phyloP scores from a whole-genome alignment of 129 eudicot genomes.

The Centrapalus pauciflorus region DNA sequence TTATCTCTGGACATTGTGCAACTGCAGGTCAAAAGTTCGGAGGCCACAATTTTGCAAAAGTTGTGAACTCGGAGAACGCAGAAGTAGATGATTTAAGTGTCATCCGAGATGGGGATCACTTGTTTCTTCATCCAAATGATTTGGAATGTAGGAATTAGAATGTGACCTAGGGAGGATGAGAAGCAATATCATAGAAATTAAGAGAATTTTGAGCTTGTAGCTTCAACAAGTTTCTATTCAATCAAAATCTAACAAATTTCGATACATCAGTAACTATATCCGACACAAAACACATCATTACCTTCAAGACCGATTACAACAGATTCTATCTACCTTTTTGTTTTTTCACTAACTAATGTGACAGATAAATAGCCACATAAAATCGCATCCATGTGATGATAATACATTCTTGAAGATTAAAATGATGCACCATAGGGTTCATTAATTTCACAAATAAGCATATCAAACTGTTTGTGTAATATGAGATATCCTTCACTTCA shows the following conservation, averaged over 20 bases:
- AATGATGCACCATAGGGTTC: slow-evolving; percentile 4
- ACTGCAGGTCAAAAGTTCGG: slow-evolving; percentile 85
- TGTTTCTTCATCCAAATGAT: slow-evolving; percentile 53
- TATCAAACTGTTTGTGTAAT: slow-evolving; percentile 20
- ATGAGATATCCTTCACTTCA: slow-evolving; percentile 14
- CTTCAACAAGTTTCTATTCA: slow-evolving; percentile 30
- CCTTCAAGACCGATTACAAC: slow-evolving; percentile 24
- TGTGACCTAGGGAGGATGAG: slow-evolving; percentile 18
- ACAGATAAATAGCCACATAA: slow-evolving; percentile 6
- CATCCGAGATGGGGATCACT: slow-evolving; percentile 82
- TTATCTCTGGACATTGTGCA: no score
- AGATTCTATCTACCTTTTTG: slow-evolving; percentile 5
- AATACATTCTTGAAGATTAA: slow-evolving; percentile 14
- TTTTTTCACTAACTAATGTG: slow-evolving; percentile 10
- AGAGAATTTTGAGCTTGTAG: slow-evolving; percentile 16
- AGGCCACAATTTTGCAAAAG: slow-evolving; percentile 39
- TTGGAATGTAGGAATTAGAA: slow-evolving; percentile 26
- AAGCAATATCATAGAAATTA: slow-evolving; percentile 21
- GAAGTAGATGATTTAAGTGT: slow-evolving; percentile 85
- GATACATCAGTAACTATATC: slow-evolving; percentile 12
- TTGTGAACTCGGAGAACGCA: slow-evolving; percentile 70
- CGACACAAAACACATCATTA: slow-evolving; percentile 28
- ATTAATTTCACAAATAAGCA: slow-evolving; percentile 16
- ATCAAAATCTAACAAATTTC: slow-evolving; percentile 23
- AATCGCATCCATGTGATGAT: slow-evolving; percentile 12